A percentile compares a stretch with the other conserved stretches of the same genome.
Evolutionary conservation across 352 stramenopile species (phyloP).

Genomic region (Globisporangium paroecandrum): DNA sequence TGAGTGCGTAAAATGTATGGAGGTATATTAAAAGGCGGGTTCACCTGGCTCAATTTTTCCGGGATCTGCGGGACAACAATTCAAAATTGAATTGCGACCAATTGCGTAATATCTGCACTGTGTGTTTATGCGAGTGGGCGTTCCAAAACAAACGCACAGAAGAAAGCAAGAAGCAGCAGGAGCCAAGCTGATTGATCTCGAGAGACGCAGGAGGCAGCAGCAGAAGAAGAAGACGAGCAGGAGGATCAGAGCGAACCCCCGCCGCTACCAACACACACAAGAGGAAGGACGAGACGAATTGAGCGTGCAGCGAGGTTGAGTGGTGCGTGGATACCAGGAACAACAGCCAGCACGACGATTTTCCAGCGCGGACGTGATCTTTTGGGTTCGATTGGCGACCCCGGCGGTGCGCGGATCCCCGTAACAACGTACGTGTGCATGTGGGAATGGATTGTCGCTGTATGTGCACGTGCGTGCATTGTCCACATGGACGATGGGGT

Average conservation of each 20-base stretch:
- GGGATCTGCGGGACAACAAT: background rate
- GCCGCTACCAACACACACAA: background rate
- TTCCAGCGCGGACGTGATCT: conserved; percentile 8
- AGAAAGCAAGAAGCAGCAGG: background rate
- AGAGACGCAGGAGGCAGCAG: background rate
- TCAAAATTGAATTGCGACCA: background rate
- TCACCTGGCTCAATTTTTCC: background rate
- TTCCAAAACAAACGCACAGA: background rate
- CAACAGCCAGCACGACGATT: conserved; percentile 6
- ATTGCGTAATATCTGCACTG: conserved; percentile 1
- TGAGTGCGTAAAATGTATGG: too few relatives aligned
- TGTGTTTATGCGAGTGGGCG: background rate
- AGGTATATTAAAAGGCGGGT: background rate
- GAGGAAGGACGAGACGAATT: background rate
- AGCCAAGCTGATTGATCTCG: background rate
- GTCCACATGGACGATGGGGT: background rate
- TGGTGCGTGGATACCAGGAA: background rate
- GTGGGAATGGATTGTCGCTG: background rate
- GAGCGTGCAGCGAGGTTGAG: background rate
- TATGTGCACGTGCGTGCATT: background rate
- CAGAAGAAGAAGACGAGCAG: background rate
- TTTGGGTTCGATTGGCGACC: conserved; percentile 9
- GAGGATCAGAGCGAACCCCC: background rate
- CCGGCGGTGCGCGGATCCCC: background rate
- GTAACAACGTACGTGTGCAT: conserved; percentile 1